Evolutionary conservation across 1,284 basidiomycete species (phyloP).

Genomic region (Pseudozyma tsukubaensis): DNA sequence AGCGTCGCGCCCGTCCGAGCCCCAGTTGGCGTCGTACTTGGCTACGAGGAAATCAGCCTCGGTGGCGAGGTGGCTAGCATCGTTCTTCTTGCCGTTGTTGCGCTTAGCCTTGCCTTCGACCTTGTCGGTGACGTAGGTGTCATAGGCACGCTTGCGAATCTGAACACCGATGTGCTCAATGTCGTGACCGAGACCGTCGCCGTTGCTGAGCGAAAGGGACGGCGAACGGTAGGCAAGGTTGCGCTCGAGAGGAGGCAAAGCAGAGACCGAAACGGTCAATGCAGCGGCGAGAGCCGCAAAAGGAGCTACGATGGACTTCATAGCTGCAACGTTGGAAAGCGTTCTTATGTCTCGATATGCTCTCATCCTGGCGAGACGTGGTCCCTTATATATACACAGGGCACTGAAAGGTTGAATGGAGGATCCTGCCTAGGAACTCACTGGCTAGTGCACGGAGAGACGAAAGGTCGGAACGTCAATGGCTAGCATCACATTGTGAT

Average conservation of each 20-base stretch:
- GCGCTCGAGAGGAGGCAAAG: slow-evolving; percentile 49
- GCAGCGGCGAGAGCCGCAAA: slow-evolving; percentile 34
- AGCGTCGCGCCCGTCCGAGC: slow-evolving; percentile 40
- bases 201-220: slow-evolving; percentile 36
- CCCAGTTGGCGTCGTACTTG: slow-evolving; percentile 45
- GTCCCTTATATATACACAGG: too few species aligned
- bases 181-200: slow-evolving; percentile 47
- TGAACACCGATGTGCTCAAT: slow-evolving; percentile 33
- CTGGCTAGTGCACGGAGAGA: too few species aligned
- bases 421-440: too few species aligned
- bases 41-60: slow-evolving; percentile 51
- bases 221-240: slow-evolving; percentile 59
- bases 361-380: too few species aligned
- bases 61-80: slow-evolving; percentile 19
- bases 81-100: slow-evolving; percentile 25
- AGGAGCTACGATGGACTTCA: slow-evolving; percentile 30
- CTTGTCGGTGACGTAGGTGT: slow-evolving; percentile 35
- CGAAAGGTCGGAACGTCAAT: too few species aligned
- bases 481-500: too few species aligned
- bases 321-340: slow-evolving; percentile 1
- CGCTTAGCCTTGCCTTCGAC: slow-evolving; percentile 42
- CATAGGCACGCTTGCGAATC: slow-evolving; percentile 45
- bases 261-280: slow-evolving; percentile 37
- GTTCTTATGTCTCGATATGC: too few species aligned
- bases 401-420: too few species aligned